Percentiles rank a stretch among this genome's conserved stretches.
Conservation (phyloP, 345 rosid species). For the Euphorbia lathyris region DNA sequence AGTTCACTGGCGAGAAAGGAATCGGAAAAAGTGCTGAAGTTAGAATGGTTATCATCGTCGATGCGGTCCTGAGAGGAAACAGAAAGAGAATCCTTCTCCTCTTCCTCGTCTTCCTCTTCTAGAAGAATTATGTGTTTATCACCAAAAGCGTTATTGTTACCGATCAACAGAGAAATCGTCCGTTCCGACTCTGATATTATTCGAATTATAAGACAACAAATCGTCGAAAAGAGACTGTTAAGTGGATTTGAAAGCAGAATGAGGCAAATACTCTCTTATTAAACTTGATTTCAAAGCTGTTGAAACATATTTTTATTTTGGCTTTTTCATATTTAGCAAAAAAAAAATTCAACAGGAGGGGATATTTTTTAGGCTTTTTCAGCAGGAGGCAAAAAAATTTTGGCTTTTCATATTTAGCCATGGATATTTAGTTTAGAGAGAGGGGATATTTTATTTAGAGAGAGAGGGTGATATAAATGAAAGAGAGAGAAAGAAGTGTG, state of each 20-base stretch:
- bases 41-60: conserved; percentile 40
- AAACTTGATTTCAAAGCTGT: conserved; percentile 57
- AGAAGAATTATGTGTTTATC: neutral
- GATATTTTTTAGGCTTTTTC: too few species aligned
- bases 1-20: too few species aligned
- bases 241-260: conserved; percentile 19
- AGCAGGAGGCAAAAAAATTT: too few species aligned
- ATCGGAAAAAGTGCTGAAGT: conserved; percentile 24
- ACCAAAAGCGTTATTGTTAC: neutral
- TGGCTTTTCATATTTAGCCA: too few species aligned
- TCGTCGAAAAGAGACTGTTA: conserved; percentile 41
- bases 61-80: conserved; percentile 32
- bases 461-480: too few species aligned
- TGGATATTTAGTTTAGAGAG: too few species aligned
- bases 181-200: conserved; percentile 20
- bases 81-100: conserved; percentile 39
- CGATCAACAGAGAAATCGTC: conserved; percentile 69
- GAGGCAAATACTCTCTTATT: conserved; percentile 33
- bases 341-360: too few species aligned
- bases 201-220: conserved; percentile 13
- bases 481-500: too few species aligned
- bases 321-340: too few species aligned
- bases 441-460: too few species aligned
- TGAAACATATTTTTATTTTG: too few species aligned
- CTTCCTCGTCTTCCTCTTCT: conserved; percentile 38